Evolutionary conservation across 23 red algal species (phyloP).

Genomic region (Gracilaria domingensis): DNA sequence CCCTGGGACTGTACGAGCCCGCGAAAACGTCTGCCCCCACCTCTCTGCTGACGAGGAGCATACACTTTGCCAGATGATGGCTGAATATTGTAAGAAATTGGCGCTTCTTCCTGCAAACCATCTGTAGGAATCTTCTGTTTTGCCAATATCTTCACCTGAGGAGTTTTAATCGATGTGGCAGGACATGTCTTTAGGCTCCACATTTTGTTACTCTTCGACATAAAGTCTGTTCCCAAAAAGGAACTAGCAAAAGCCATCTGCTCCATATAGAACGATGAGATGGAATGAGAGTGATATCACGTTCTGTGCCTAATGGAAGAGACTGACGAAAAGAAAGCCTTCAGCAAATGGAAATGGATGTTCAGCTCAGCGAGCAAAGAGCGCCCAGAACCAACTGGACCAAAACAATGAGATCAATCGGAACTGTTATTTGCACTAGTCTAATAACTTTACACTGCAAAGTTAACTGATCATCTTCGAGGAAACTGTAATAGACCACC

Average conservation of each 20-base stretch:
- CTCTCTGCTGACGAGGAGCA: slow-evolving; percentile 48
- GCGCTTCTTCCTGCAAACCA: neutral
- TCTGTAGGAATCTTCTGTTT: neutral
- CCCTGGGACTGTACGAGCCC: slow-evolving; percentile 65
- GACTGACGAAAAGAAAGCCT: neutral
- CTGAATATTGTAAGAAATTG: neutral
- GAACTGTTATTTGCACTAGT: too few relatives aligned
- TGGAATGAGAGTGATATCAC: neutral
- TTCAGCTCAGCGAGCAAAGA: too few relatives aligned
- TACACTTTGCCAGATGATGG: slow-evolving; percentile 31
- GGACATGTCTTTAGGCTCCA: neutral
- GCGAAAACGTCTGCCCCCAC: slow-evolving; percentile 45
- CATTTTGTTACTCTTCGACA: neutral
- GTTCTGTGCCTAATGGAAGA: too few relatives aligned
- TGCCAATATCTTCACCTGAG: neutral
- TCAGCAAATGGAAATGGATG: too few relatives aligned
- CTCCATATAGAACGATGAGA: neutral
- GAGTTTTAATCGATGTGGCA: neutral
- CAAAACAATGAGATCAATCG: too few relatives aligned
- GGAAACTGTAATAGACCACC: too few relatives aligned
- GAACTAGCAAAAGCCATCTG: neutral
- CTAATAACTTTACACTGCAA: too few relatives aligned
- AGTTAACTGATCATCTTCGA: too few relatives aligned
- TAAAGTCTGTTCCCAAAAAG: neutral
- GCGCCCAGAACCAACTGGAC: too few relatives aligned